A percentile compares a stretch with the other conserved stretches of the same genome.
Conservation (phyloP, 352 stramenopile genomes). For the Phytopythium delawarense region DNA sequence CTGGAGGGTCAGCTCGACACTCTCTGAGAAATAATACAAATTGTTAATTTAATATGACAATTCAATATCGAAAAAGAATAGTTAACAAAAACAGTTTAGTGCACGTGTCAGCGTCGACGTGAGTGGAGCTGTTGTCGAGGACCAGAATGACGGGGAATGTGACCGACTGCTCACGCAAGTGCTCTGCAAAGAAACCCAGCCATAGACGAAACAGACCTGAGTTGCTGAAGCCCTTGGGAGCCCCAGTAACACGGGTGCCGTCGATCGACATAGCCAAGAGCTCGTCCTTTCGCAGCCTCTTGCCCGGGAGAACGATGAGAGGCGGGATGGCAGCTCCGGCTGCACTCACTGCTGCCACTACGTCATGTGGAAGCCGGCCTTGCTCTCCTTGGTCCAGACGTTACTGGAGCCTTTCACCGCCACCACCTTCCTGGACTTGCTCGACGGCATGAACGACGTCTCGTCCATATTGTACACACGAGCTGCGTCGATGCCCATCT, state of each 20-base stretch:
- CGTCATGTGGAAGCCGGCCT: constrained; percentile 14
- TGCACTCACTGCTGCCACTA: constrained; percentile 11
- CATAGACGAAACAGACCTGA: constrained; percentile 6
- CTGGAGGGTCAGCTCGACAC: neutral
- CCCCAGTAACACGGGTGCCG: constrained; percentile 3
- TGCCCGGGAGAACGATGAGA: constrained; percentile 11
- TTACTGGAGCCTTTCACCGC: constrained; percentile 9
- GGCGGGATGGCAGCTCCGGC: neutral
- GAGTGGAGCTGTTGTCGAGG: constrained; percentile 12
- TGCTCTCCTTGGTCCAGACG: constrained; percentile 13
- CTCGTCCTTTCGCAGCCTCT: neutral
- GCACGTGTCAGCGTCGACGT: constrained; percentile 8
- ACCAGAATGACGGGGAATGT: constrained; percentile 3
- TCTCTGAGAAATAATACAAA: no score
- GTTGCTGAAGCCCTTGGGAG: constrained; percentile 14
- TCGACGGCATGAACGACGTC: constrained; percentile 6
- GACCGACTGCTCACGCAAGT: neutral
- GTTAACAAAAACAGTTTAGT: neutral
- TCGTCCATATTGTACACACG: constrained; percentile 18
- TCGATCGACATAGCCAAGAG: constrained; percentile 1
- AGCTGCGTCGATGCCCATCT: neutral
- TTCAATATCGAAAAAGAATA: constrained; percentile 1
- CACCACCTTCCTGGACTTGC: constrained; percentile 7
- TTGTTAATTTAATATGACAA: no score
- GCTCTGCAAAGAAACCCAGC: neutral